Base-by-base conservation (phyloP, 2,329 filamentous ascomycete species). In the Fusarium oxysporum region DNA sequence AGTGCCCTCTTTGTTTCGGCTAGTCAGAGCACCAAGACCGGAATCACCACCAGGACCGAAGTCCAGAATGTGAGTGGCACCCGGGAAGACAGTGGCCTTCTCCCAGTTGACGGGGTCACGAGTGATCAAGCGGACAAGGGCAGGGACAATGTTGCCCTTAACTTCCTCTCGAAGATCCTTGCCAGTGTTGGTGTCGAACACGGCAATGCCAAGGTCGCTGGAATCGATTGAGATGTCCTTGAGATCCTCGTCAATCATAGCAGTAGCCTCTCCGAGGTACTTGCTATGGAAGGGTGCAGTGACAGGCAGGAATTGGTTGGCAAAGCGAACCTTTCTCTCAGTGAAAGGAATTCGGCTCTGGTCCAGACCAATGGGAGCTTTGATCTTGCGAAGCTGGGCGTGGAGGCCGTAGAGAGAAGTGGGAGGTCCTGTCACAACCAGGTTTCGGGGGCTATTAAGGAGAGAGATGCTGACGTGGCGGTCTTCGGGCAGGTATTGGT, bases 1-100 rank as follows among this genome's bases (percentile, higher is more conserved):
- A 64, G 95, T 98, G 72, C 96, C 96, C 82, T 99, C 96, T 87
- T 99, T 99, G 89, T 98, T 99, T 78, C 96, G 94, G 87, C 97
- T 98, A 65, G 96, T 99, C 72, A 99, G 87, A 51, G 97, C 93
- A 79, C 96, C 96, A 25, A 99, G 91, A 73, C 96, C 96, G 30
- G 96, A 99, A 73, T 98, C 96, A 70, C 96, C 96, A 79, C 96
- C 96, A 28, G 96, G 96, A 51, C 96, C 96, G 78, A 99, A 98
- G 84, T 99, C 96, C 58, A 99, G 86, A 62, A 99, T 93, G 81
- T 99, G 96, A 8, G 96, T 98, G 25, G 96, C 96, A 28, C 90
- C 88, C 7, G 94, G 92, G 86, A 98, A 98, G 61, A 93, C 89
- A 2, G 96, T 99, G 1, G 96, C 95, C 81, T 92, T 92, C 85